These are phyloP conservation scores for Picea mariana DNA, from an alignment of 83 land plant genomes.

Conservation along the genomic window DNA sequence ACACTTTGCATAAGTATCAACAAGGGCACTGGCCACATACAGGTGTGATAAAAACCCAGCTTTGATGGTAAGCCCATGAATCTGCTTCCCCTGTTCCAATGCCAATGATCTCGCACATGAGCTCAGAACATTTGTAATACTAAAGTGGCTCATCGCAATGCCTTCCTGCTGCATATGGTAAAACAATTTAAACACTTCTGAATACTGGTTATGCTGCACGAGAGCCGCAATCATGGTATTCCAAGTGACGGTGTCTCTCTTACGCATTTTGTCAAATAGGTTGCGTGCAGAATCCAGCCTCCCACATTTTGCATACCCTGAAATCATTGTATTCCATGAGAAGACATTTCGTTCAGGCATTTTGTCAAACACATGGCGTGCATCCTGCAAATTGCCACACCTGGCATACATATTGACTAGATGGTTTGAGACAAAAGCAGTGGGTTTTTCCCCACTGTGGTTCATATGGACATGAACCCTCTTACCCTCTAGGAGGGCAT, in stretches of 20 bases:
- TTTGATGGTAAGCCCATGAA: neutral
- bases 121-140: neutral
- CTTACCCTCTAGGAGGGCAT: too few relatives aligned
- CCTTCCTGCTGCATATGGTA: constrained; percentile 38
- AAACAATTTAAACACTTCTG: constrained; percentile 42
- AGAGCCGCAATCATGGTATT: constrained; percentile 77
- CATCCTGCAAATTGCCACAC: constrained; percentile 36
- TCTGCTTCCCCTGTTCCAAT: constrained; percentile 7
- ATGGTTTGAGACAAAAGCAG: neutral
- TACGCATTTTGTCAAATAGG: constrained; percentile 41
- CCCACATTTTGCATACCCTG: constrained; percentile 26
- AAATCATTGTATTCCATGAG: constrained; percentile 68
- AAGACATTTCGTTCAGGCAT: constrained; percentile 28
- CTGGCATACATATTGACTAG: constrained; percentile 59
- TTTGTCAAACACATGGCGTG: constrained; percentile 46
- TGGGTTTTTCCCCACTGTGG: too few relatives aligned
- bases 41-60: neutral
- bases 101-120: neutral
- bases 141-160: constrained; percentile 44
- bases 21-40: constrained; percentile 9
- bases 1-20: constrained; percentile 29
- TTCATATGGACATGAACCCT: too few relatives aligned
- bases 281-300: constrained; percentile 37
- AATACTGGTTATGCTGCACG: constrained; percentile 37
- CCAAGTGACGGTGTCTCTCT: constrained; percentile 55